These are phyloP conservation scores for Lanmaoa rubissima DNA, from an alignment of 768 basidiomycete genomes.

Conservation along the genomic window DNA sequence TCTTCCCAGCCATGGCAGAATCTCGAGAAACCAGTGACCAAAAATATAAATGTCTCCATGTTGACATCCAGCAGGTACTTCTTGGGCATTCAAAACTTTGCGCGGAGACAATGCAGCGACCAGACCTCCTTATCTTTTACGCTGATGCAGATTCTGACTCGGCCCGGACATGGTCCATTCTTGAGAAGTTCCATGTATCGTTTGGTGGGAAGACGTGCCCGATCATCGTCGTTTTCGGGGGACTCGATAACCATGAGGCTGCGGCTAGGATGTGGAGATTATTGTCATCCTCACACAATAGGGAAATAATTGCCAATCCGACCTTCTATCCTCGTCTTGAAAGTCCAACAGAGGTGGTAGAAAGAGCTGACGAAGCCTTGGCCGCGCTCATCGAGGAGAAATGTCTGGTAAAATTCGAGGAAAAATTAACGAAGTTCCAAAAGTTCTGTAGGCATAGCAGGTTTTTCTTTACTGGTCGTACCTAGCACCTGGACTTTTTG, in stretches of 20 bases:
- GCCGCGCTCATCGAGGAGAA: slow-evolving; percentile 19
- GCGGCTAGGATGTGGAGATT: slow-evolving; percentile 15
- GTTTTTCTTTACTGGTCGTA: slow-evolving; percentile 11
- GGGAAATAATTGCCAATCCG: slow-evolving; percentile 17
- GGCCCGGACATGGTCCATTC: slow-evolving; percentile 11
- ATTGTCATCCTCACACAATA: slow-evolving; percentile 11
- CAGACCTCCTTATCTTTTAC: slow-evolving; percentile 26
- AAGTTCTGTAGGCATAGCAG: slow-evolving; percentile 18
- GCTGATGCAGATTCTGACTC: slow-evolving; percentile 9
- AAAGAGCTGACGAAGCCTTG: slow-evolving; percentile 19
- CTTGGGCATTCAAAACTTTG: neutral
- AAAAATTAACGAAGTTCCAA: slow-evolving; percentile 22
- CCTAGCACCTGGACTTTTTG: slow-evolving; percentile 3
- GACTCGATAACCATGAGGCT: slow-evolving; percentile 14
- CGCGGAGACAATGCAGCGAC: slow-evolving; percentile 2
- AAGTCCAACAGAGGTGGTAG: slow-evolving; percentile 10
- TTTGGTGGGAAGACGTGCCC: slow-evolving; percentile 22
- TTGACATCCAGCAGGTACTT: slow-evolving; percentile 1
- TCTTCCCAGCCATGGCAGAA: slow-evolving; percentile 4
- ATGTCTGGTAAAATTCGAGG: slow-evolving; percentile 18
- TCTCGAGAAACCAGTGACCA: neutral
- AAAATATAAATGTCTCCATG: slow-evolving; percentile 14
- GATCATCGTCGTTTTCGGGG: slow-evolving; percentile 22
- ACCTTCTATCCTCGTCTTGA: slow-evolving; percentile 19
- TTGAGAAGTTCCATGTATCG: slow-evolving; percentile 17